Conservation (phyloP, 2,329 filamentous ascomycete genomes). For the Zopfia rhizophila region DNA sequence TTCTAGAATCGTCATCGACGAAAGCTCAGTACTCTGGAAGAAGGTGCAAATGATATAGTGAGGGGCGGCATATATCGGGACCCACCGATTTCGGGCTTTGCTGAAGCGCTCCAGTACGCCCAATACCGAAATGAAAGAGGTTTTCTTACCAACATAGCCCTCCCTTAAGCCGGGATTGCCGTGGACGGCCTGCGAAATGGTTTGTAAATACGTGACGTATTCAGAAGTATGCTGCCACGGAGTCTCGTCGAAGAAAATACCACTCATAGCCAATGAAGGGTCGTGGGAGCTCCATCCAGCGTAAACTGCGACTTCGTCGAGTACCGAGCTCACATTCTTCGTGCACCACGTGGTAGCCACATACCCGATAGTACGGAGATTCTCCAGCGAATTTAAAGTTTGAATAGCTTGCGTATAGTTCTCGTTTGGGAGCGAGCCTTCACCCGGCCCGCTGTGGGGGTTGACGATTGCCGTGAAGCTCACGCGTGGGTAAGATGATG, state of each 20-base stretch:
- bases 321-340: conserved; percentile 30
- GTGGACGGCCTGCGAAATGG: conserved; percentile 27
- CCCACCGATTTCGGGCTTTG: conserved; percentile 24
- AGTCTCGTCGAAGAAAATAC: conserved; percentile 63
- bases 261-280: conserved; percentile 54
- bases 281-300: conserved; percentile 55
- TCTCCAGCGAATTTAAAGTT: conserved; percentile 54
- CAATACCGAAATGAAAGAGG: conserved; percentile 33
- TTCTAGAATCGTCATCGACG: conserved; percentile 13
- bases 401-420: conserved; percentile 57
- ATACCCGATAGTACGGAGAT: conserved; percentile 62
- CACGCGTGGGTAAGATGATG: conserved; percentile 46
- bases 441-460: conserved; percentile 60
- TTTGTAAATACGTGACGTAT: conserved; percentile 31
- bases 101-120: conserved; percentile 16
- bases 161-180: conserved; percentile 36
- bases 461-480: conserved; percentile 64
- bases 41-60: conserved; percentile 18
- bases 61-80: conserved; percentile 21
- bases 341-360: conserved; percentile 61
- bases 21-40: conserved; percentile 19
- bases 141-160: conserved; percentile 35
- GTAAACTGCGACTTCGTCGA: conserved; percentile 58
- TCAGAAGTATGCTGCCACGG: conserved; percentile 40
- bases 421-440: conserved; percentile 52